These are phyloP conservation scores for Thielaviopsis cerberus DNA, from an alignment of 2,329 filamentous ascomycete genomes.

Conservation along the genomic window DNA sequence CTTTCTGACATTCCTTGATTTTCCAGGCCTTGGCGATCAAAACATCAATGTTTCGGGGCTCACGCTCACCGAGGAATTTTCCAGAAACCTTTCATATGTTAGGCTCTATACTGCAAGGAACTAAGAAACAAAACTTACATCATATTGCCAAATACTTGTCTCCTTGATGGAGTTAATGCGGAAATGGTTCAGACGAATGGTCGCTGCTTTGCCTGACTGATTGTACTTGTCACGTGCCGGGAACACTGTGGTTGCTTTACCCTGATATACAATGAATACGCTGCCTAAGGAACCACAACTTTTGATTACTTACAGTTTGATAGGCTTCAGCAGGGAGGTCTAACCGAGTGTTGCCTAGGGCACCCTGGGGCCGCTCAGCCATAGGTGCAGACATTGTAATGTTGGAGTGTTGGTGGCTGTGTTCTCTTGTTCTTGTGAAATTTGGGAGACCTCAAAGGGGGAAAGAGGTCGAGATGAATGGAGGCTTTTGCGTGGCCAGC, in stretches of 20 bases:
- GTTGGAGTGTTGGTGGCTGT: background rate
- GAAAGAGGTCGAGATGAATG: background rate
- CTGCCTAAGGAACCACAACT: background rate
- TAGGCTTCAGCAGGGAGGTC: constrained; percentile 43
- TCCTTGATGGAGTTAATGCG: constrained; percentile 42
- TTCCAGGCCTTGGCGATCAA: constrained; percentile 64
- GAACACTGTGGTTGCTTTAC: background rate
- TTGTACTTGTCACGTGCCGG: background rate
- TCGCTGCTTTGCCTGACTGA: background rate
- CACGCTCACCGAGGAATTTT: constrained; percentile 6
- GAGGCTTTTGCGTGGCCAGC: no score
- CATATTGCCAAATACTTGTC: constrained; percentile 60
- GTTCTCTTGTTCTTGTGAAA: background rate
- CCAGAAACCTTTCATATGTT: constrained; percentile 7
- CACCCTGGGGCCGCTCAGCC: constrained; percentile 15
- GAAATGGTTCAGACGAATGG: constrained; percentile 51
- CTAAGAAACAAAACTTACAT: constrained; percentile 37
- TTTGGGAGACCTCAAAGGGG: background rate
- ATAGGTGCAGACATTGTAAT: constrained; percentile 18
- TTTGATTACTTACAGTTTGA: constrained; percentile 19
- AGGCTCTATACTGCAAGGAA: background rate
- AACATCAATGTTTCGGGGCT: constrained; percentile 21
- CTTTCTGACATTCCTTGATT: constrained; percentile 37
- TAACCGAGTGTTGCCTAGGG: constrained; percentile 28
- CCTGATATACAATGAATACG: background rate